Base-by-base conservation (phyloP, 2,329 filamentous ascomycete genomes). In the Fusarium xyrophilum region DNA sequence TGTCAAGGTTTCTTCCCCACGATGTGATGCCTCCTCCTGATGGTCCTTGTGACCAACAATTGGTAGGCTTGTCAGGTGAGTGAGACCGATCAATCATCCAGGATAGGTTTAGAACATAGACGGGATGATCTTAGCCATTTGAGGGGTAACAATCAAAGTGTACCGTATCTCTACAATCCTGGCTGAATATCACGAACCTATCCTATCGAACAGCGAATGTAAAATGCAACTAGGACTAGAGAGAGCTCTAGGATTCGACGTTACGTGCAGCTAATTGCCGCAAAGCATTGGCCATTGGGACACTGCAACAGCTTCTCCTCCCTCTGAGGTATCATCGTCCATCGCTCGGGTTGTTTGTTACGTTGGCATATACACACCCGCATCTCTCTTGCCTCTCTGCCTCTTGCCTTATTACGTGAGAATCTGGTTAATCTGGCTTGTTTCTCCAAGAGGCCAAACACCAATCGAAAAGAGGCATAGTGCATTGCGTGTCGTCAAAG, bases 31-130 rank as follows among this genome's bases (percentile, higher is more conserved):
- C 42, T 43, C 44, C 43, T 69, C 56, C 28, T 55, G 44, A 47
- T 57, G 27, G 48, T 54, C 39, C 33, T 44, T 56, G 57, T 62
- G 60, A 47, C 35, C 47, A 40, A 19, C 51, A 60, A 32, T 48
- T 36, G 40, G 55, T n/a, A 60, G 30, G 25, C 28, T n/a, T 51
- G 68, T 73, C 70, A 72, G 65, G 70, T 67, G 70, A 71, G 70
- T 67, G 70, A 71, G 54, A 54, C 58, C 52, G 56, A 51, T 54
- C 56, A 63, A 60, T 50, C 52, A 47, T 52, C 68, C 44, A 68
- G 54, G 40, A 60, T 36, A 39, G 65, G 68, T 36, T 42, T 69
- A 63, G 60, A 59, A 60, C 44, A 35, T 33, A 32, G 50, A 56
- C 50, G 60, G 55, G 63, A 66, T 54, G 57, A 38, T 54, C 59